A percentile compares a stretch with the other conserved stretches of the same genome.
phyloP scores from a whole-genome alignment of 2,329 filamentous ascomycete species.

The Coniochaeta prunicola region DNA sequence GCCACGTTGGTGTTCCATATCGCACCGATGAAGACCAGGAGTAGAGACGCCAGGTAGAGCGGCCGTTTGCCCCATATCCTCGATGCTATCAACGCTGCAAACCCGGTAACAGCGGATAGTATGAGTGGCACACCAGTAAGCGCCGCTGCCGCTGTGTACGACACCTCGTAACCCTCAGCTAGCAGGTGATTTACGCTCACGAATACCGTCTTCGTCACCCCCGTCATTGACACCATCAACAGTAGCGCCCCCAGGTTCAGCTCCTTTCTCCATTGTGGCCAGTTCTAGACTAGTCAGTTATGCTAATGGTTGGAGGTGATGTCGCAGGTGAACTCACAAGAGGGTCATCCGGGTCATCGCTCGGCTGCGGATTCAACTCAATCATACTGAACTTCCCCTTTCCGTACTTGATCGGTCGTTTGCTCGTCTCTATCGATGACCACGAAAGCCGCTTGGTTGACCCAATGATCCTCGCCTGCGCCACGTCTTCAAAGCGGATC shows the following conservation, averaged over 20 bases:
- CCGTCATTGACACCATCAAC: conserved; percentile 35
- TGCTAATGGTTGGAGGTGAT: not conserved
- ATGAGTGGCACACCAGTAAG: conserved; percentile 47
- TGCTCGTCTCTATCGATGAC: conserved; percentile 21
- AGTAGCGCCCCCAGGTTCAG: conserved; percentile 40
- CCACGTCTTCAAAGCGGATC: not conserved
- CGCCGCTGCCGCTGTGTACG: conserved; percentile 39
- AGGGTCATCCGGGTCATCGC: conserved; percentile 45
- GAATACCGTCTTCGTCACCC: conserved; percentile 48
- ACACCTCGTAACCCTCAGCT: conserved; percentile 31
- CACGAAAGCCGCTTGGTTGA: conserved; percentile 29
- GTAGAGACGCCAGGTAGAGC: conserved; percentile 39
- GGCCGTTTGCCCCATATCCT: conserved; percentile 46
- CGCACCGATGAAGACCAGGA: conserved; percentile 39
- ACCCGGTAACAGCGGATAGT: conserved; percentile 37
- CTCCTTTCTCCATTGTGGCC: conserved; percentile 47
- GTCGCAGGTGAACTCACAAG: conserved; percentile 29
- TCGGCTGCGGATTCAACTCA: conserved; percentile 48
- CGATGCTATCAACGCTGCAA: conserved; percentile 32
- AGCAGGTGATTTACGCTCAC: conserved; percentile 39
- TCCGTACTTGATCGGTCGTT: conserved; percentile 38
- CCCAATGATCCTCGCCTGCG: conserved; percentile 18
- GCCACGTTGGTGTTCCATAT: conserved; percentile 41
- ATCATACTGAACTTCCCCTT: conserved; percentile 32
- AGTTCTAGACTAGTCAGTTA: conserved; percentile 36